Evolutionary conservation across 768 basidiomycete genomes (phyloP), one percentile per base, ranked within the genome.

Genomic region (Suillus fuscotomentosus): DNA sequence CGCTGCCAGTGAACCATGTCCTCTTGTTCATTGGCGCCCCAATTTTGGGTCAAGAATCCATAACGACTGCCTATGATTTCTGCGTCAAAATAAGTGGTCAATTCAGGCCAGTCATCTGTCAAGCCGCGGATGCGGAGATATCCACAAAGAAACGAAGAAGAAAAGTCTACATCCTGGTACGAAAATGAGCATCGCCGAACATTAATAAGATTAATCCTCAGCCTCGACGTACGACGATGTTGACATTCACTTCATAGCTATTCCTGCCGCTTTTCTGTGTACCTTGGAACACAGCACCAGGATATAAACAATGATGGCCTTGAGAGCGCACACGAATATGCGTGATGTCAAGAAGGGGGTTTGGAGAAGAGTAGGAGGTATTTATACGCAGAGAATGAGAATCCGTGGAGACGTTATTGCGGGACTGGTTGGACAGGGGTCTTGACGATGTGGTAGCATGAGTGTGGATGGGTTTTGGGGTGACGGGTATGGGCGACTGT

Each of bases 81-180:
- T 56, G 95, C 96, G 71, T 95, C 94, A 76, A 98, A 98, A 72
- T 95, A 97, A 3, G 96, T 98, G 6, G 95, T 97, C 48, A 98
- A 84, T 75, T 96, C 92, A 17, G 96, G 96, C 86, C 94, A 95
- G 71, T 97, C 92, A 69, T 96, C 88, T 47, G 96, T 98, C 60
- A 98, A 80, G 36, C 94, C 94, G 20, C 90, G 89, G 73, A 99
- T 99, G 65, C 91, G 88, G 47, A 99, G 88, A 75, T 96, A 97
- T 24, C 97, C 97, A 69, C 90, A 94, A 17, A 98, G 82, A 66
- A 88, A 90, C 0, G 95, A 95, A 15, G 89, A 86, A 3, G 88
- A 77, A 70, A 97, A 91, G 75, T 97, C 92, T 70, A 97, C 94
- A 68, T 97, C 93, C 94, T 95, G 72, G 27, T 20, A 55, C 15